Percentiles rank a stretch among this genome's conserved stretches.
Evolutionary conservation across 805 yeast genomes (phyloP).

Genomic region (Priceomyces melissophilus): DNA sequence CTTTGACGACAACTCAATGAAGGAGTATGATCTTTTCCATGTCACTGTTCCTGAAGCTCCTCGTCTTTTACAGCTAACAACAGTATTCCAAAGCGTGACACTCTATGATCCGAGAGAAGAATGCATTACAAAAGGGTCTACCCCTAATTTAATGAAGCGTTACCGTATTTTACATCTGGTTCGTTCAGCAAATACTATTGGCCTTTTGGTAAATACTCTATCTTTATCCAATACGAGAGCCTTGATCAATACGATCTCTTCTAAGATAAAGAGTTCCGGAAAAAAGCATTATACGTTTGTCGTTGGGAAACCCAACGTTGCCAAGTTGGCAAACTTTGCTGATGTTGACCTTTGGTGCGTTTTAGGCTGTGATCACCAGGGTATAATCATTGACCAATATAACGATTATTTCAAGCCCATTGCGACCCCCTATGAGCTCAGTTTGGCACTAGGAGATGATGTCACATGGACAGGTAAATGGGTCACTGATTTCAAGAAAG

Average conservation of each 20-base stretch:
- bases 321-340: constrained; percentile 94
- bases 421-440: constrained; percentile 88
- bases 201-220: constrained; percentile 84
- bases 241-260: constrained; percentile 59
- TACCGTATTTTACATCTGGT: constrained; percentile 86
- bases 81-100: constrained; percentile 58
- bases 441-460: constrained; percentile 72
- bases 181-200: constrained; percentile 87
- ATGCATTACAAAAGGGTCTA: constrained; percentile 52
- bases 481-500: constrained; percentile 72
- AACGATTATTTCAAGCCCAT: constrained; percentile 88
- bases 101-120: constrained; percentile 43
- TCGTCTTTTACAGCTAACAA: constrained; percentile 67
- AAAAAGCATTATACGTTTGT: constrained; percentile 93
- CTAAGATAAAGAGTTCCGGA: constrained; percentile 66
- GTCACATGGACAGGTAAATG: constrained; percentile 91
- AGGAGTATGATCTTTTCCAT: constrained; percentile 62
- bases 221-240: constrained; percentile 71
- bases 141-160: constrained; percentile 76
- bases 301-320: constrained; percentile 97
- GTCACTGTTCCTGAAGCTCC: constrained; percentile 76
- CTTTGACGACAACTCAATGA: constrained; percentile 20
- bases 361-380: constrained; percentile 92
- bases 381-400: constrained; percentile 74
- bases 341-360: constrained; percentile 93